These are phyloP conservation scores for Bruguiera parviflora DNA, from an alignment of 345 rosid species.

Conservation along the genomic window DNA sequence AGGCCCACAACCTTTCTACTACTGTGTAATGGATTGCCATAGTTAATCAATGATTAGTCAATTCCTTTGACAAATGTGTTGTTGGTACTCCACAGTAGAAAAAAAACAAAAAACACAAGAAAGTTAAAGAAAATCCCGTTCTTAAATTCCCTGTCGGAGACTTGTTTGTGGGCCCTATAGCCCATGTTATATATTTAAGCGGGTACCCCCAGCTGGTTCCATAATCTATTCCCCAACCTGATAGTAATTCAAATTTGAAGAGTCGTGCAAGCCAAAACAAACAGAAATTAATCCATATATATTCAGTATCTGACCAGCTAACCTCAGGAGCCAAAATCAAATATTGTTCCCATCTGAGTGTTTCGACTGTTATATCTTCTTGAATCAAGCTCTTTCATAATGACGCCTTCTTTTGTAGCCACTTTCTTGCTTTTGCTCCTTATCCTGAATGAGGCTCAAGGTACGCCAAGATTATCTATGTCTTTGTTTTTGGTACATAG, in stretches of 20 bases:
- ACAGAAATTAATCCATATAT: neutral
- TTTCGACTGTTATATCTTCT: neutral
- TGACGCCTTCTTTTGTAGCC: slow-evolving; percentile 11
- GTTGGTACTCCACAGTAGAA: neutral
- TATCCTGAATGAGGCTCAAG: slow-evolving; percentile 9
- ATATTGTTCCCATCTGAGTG: neutral
- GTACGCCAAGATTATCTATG: neutral
- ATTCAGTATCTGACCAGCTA: neutral
- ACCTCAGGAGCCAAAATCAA: neutral
- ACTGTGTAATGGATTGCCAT: neutral
- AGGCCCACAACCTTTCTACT: slow-evolving; percentile 7
- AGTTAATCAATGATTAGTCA: slow-evolving; percentile 15
- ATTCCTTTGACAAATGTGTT: neutral
- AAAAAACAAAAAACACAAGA: slow-evolving; percentile 16
- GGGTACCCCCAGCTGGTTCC: neutral
- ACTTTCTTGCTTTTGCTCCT: slow-evolving; percentile 7
- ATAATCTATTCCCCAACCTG: neutral
- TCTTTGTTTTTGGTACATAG: neutral
- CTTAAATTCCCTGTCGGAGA: slow-evolving; percentile 9
- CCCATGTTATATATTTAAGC: slow-evolving; percentile 2
- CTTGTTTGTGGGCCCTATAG: slow-evolving; percentile 5
- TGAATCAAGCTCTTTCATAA: neutral
- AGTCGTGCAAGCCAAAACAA: neutral
- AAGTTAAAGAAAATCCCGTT: slow-evolving; percentile 12
- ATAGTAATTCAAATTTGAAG: neutral